These are phyloP conservation scores for Xylaria venustula DNA, from an alignment of 495 filamentous ascomycete genomes.

Conservation along the genomic window DNA sequence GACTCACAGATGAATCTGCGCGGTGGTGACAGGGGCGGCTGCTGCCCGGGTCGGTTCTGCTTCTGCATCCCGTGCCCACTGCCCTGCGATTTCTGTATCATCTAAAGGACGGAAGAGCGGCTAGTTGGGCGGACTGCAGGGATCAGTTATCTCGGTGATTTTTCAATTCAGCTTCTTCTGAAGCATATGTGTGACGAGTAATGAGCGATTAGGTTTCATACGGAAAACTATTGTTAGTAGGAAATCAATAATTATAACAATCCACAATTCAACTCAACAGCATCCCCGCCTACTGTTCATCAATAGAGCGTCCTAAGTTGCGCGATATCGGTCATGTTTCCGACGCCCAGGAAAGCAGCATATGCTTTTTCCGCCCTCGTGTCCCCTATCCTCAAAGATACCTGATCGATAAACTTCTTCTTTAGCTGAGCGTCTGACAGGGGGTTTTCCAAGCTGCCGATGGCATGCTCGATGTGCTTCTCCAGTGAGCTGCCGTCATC, in stretches of 20 bases:
- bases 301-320: constrained; percentile 21
- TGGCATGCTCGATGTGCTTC: constrained; percentile 49
- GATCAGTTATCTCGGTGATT: neutral
- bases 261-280: too few species aligned
- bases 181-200: neutral
- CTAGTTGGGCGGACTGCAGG: neutral
- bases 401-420: constrained; percentile 49
- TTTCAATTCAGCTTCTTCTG: neutral
- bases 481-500: constrained; percentile 34
- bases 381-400: constrained; percentile 18
- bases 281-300: too few species aligned
- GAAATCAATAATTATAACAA: too few species aligned
- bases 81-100: constrained; percentile 44
- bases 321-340: constrained; percentile 26
- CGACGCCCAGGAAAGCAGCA: constrained; percentile 32
- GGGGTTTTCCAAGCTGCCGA: constrained; percentile 49
- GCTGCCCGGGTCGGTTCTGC: constrained; percentile 44
- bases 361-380: constrained; percentile 34
- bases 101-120: constrained; percentile 14
- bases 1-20: constrained; percentile 33
- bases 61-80: constrained; percentile 46
- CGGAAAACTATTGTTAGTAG: too few species aligned
- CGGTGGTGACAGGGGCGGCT: constrained; percentile 34
- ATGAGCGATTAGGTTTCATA: neutral
- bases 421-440: constrained; percentile 44